Evolutionary conservation across 2,329 filamentous ascomycete genomes (phyloP).

Genomic region (Verticillium isaacii): DNA sequence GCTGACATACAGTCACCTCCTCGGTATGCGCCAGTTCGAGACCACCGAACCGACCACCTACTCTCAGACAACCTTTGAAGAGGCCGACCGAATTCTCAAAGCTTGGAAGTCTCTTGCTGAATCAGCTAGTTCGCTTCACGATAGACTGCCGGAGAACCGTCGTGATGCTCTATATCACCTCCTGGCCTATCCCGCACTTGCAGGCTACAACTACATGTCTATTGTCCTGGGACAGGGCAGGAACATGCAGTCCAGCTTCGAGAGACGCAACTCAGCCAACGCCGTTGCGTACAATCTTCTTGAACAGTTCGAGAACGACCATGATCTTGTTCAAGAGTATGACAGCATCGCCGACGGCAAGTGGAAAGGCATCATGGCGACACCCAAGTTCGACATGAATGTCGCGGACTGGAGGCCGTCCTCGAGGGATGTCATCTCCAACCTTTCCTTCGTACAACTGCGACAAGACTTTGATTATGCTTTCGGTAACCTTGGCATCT

Average conservation of each 20-base stretch:
- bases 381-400: conserved; percentile 38
- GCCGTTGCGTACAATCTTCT: conserved; percentile 33
- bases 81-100: conserved; percentile 52
- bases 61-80: conserved; percentile 59
- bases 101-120: conserved; percentile 47
- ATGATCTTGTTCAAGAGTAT: conserved; percentile 37
- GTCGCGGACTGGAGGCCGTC: conserved; percentile 20
- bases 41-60: conserved; percentile 54
- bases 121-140: conserved; percentile 39
- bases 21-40: conserved; percentile 57
- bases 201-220: conserved; percentile 50
- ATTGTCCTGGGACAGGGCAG: conserved; percentile 43
- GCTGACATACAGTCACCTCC: conserved; percentile 39
- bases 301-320: conserved; percentile 37
- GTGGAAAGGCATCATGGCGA: conserved; percentile 47
- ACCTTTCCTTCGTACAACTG: conserved; percentile 41
- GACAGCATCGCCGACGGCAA: conserved; percentile 41
- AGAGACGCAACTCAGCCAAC: conserved; percentile 52
- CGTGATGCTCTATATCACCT: conserved; percentile 55
- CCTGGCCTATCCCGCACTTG: conserved; percentile 55
- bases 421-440: conserved; percentile 44
- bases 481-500: conserved; percentile 45
- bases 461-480: conserved; percentile 19
- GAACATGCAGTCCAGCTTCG: conserved; percentile 46
- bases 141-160: conserved; percentile 31